Conservation (phyloP, 805 yeast genomes). For the Candida caryicola region DNA sequence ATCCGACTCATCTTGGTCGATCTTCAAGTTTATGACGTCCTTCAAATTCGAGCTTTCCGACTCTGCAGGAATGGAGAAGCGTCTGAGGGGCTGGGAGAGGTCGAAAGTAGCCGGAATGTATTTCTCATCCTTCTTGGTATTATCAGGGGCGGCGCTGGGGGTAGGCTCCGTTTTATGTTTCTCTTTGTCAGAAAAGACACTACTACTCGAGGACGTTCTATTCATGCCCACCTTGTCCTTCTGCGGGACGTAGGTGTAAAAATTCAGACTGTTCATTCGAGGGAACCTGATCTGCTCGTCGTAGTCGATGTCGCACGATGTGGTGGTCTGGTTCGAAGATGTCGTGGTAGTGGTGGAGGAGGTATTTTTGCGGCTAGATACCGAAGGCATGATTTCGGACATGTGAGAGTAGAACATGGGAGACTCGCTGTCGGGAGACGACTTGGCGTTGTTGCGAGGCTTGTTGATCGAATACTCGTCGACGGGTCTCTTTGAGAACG, state of each 20-base stretch:
- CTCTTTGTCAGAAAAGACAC: background rate
- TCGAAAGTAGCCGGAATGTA: conserved; percentile 50
- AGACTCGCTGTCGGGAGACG: background rate
- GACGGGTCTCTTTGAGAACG: conserved; percentile 33
- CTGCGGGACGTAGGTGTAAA: conserved; percentile 19
- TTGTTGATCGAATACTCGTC: conserved; percentile 6
- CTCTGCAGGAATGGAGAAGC: conserved; percentile 26
- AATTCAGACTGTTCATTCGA: conserved; percentile 41
- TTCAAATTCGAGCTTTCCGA: background rate
- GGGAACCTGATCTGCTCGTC: conserved; percentile 58
- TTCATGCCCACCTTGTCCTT: background rate
- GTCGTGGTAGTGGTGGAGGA: background rate
- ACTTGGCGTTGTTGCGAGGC: background rate
- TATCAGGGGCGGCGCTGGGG: background rate
- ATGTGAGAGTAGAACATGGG: conserved; percentile 23
- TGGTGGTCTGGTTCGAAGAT: background rate
- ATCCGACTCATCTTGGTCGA: conserved; percentile 2
- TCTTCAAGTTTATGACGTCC: conserved; percentile 1
- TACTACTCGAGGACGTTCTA: background rate
- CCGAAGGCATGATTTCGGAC: conserved; percentile 23
- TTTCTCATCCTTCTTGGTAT: conserved; percentile 3
- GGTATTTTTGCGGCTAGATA: conserved; percentile 1
- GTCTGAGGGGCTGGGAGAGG: conserved; percentile 36
- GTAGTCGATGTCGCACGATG: conserved; percentile 32
- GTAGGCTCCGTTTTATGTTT: background rate